phyloP scores from a whole-genome alignment of 2,329 filamentous ascomycete genomes.

The Diatrype stigma region DNA sequence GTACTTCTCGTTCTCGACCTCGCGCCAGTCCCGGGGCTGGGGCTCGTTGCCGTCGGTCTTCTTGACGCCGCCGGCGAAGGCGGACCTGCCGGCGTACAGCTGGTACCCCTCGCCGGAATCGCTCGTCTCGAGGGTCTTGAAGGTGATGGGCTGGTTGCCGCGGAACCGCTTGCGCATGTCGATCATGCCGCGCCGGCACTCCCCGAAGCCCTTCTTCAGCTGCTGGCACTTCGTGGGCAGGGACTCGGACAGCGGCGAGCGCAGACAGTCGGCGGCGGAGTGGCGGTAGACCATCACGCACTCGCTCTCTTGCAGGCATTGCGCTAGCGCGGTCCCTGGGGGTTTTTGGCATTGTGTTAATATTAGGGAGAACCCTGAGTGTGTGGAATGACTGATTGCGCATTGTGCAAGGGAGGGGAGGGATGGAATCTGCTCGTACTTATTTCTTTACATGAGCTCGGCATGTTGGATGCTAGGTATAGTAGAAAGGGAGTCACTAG shows the following conservation, averaged over 20 bases:
- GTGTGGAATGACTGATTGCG: not conserved
- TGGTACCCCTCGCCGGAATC: conserved; percentile 61
- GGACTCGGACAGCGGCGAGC: conserved; percentile 72
- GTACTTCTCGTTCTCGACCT: conserved; percentile 61
- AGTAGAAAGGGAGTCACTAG: too few relatives aligned
- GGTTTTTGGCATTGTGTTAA: not conserved
- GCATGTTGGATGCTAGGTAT: conserved; percentile 61
- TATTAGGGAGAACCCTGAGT: not conserved
- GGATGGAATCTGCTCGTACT: conserved; percentile 65
- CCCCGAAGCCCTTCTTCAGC: conserved; percentile 85
- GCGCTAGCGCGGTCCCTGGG: conserved; percentile 81
- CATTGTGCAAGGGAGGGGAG: conserved; percentile 4
- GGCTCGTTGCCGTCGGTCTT: conserved; percentile 65
- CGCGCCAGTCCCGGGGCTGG: conserved; percentile 57
- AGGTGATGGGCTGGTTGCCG: conserved; percentile 81
- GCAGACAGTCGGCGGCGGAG: conserved; percentile 81
- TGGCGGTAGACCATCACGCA: conserved; percentile 93
- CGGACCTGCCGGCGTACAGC: conserved; percentile 74
- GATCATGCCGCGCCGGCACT: conserved; percentile 93
- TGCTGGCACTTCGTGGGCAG: conserved; percentile 88
- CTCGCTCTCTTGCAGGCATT: conserved; percentile 94
- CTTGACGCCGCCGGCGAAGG: conserved; percentile 61
- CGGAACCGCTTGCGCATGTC: conserved; percentile 99
- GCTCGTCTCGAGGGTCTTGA: conserved; percentile 56
- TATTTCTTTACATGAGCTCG: conserved; percentile 94